Evolutionary conservation across 23 red algal species (phyloP).

Genomic region (Gracilaria caudata): DNA sequence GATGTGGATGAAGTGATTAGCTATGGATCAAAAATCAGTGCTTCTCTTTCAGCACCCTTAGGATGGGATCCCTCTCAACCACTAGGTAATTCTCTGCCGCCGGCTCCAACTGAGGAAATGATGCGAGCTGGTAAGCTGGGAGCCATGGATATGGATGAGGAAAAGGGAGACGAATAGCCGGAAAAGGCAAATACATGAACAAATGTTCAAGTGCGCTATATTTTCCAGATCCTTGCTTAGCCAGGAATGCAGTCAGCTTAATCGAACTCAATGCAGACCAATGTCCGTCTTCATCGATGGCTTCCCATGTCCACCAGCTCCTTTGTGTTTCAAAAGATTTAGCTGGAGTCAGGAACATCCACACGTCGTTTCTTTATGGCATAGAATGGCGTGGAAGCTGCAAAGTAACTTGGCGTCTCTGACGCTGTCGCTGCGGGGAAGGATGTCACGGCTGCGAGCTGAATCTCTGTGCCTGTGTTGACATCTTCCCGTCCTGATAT

Average conservation of each 20-base stretch:
- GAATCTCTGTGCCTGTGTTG: conserved; percentile 22
- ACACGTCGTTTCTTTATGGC: conserved; percentile 18
- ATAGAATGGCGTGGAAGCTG: conserved; percentile 45
- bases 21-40: conserved; percentile 70
- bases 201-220: neutral
- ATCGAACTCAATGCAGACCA: neutral
- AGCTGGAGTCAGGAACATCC: neutral
- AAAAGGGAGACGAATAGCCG: conserved; percentile 13
- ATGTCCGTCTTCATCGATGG: neutral
- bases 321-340: neutral
- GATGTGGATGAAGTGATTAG: conserved; percentile 72
- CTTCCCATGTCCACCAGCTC: neutral
- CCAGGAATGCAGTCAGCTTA: no score
- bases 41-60: conserved; percentile 45
- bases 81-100: conserved; percentile 54
- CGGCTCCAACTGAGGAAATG: conserved; percentile 68
- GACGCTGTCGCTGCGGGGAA: neutral
- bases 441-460: conserved; percentile 14
- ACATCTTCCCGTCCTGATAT: conserved; percentile 33
- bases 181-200: conserved; percentile 12
- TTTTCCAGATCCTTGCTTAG: no score
- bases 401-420: conserved; percentile 39
- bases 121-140: conserved; percentile 63
- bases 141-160: conserved; percentile 23
- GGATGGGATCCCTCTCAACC: conserved; percentile 67